These are phyloP conservation scores for Betula pendula DNA, from an alignment of 306 rosid species.

Conservation along the genomic window DNA sequence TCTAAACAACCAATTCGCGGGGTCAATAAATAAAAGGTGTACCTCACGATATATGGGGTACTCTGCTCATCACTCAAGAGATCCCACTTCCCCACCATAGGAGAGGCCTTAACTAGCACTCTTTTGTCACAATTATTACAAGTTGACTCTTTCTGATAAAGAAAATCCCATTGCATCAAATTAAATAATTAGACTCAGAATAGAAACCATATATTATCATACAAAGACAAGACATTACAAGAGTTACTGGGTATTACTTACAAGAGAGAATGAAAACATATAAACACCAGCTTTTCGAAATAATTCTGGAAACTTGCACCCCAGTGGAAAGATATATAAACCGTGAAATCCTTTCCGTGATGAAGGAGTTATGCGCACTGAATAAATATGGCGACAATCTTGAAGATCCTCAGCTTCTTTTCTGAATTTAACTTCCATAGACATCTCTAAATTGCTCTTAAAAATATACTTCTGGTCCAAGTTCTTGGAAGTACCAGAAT, in stretches of 20 bases:
- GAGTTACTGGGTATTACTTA: constrained; percentile 27
- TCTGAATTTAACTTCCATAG: constrained; percentile 27
- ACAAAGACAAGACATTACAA: neutral
- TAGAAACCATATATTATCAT: neutral
- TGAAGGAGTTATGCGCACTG: constrained; percentile 18
- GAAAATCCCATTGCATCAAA: constrained; percentile 15
- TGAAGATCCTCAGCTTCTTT: neutral
- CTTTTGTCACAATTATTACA: constrained; percentile 23
- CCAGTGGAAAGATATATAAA: constrained; percentile 38
- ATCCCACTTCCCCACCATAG: constrained; percentile 26
- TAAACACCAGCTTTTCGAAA: constrained; percentile 39
- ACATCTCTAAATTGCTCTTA: constrained; percentile 34
- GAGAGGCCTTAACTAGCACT: constrained; percentile 37
- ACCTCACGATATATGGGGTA: constrained; percentile 34
- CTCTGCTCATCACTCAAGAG: constrained; percentile 15
- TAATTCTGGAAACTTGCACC: constrained; percentile 12
- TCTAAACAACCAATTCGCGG: neutral
- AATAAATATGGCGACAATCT: neutral
- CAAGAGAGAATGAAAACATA: constrained; percentile 44
- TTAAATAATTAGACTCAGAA: constrained; percentile 5
- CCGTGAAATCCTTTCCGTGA: constrained; percentile 34
- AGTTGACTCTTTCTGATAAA: constrained; percentile 34
- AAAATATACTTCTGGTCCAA: constrained; percentile 37
- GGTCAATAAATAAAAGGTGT: neutral
- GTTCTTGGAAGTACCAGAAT: constrained; percentile 16